Evolutionary conservation across 176 grass and related monocot species (phyloP).

Genomic region (Oryza meyeriana): DNA sequence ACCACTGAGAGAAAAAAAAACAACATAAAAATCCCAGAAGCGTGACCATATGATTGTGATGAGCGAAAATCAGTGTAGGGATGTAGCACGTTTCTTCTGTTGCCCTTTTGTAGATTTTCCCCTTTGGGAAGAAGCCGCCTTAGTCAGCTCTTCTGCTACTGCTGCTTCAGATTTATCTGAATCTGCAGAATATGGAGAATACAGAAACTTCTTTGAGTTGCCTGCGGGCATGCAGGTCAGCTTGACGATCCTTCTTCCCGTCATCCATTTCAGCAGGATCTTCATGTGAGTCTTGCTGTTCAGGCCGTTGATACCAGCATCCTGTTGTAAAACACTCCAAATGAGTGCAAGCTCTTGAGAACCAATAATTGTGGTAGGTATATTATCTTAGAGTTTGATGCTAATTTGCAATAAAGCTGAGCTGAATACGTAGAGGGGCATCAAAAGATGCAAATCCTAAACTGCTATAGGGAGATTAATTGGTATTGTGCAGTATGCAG

Average conservation of each 20-base stretch:
- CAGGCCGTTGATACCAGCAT: constrained; percentile 48
- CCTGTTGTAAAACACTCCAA: constrained; percentile 33
- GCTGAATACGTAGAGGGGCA: not conserved
- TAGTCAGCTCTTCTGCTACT: not conserved
- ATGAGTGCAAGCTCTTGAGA: not conserved
- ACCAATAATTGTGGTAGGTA: not conserved
- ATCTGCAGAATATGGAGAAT: constrained; percentile 39
- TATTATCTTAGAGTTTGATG: not conserved
- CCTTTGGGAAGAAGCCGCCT: not conserved
- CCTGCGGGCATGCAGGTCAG: constrained; percentile 42
- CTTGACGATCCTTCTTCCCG: constrained; percentile 54
- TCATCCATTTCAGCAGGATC: constrained; percentile 85
- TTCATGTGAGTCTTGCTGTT: constrained; percentile 92
- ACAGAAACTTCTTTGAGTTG: constrained; percentile 57
- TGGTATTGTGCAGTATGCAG: not conserved
- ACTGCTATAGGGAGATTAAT: not conserved
- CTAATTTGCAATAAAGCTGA: not conserved
- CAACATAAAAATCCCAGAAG: not conserved
- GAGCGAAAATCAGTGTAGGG: not conserved
- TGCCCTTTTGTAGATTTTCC: constrained; percentile 4
- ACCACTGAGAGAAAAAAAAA: not conserved
- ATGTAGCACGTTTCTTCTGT: constrained; percentile 12
- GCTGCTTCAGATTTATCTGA: not conserved
- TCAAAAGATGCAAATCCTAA: not conserved
- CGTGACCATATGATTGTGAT: too few relatives aligned